Base-by-base conservation (phyloP, 805 yeast genomes). In the Torulaspora indica region DNA sequence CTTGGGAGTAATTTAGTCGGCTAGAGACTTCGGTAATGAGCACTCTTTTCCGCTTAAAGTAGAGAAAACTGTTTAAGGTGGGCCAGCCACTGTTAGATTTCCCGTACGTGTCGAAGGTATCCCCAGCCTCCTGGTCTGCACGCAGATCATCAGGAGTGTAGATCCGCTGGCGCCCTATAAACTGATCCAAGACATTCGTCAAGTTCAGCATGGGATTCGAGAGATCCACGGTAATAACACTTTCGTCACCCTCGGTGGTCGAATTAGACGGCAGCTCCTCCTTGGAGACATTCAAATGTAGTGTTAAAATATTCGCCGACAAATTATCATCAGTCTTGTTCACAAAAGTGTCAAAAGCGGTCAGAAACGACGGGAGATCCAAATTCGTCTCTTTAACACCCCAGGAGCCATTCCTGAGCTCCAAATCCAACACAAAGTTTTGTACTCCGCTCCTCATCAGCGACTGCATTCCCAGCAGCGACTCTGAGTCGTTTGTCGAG, bases 371-470 rank as follows among this genome's bases (percentile, higher is more conserved):
- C 0, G 50, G n/a, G 15, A 71, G 47, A 0, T 45, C 39, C 1
- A 67, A 32, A 3, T 53, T 51, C 0, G 64, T 53, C 34, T 44
- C 42, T 3, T 30, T 45, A 24, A 53, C 40, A 43, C 24, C 40
- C 56, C 50, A 58, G 3, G 70, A 62, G 33, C 63, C 53, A 39
- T 74, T 76, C 53, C 76, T 77, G 71, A 78, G 75, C 58, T 79
- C 81, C 22, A 81, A 43, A 54, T 83, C 85, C 3, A 81, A 40
- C 42, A 67, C 61, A n/a, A 79, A 57, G 0, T 71, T 60, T 41
- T 72, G 74, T 1, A 73, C 63, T 0, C 85, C 85, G 2, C 61
- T 60, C 29, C 59, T 53, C 34, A 82, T 51, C 14, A 78, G 38
- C 0, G 49, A 43, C 4, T 53, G 41, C 1, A 75, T 51, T 1